phyloP scores from a whole-genome alignment of 352 stramenopile species.

The Globisporangium takayamanum region DNA sequence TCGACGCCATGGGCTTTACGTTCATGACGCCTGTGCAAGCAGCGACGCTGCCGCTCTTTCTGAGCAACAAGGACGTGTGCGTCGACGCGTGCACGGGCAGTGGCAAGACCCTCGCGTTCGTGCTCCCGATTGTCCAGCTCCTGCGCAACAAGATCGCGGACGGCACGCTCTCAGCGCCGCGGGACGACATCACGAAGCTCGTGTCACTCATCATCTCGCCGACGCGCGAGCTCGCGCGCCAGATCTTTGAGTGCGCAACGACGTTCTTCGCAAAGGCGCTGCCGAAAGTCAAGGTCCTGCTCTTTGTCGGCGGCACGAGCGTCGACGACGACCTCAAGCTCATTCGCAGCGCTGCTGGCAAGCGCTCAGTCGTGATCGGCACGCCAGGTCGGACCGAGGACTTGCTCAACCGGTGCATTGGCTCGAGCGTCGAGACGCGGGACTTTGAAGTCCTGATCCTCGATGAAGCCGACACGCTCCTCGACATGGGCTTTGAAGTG shows the following conservation, averaged over 20 bases:
- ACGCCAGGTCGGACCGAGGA: constrained; percentile 84
- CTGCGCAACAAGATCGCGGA: constrained; percentile 63
- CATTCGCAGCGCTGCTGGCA: constrained; percentile 48
- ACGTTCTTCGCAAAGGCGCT: constrained; percentile 61
- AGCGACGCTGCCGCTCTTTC: constrained; percentile 89
- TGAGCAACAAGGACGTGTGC: constrained; percentile 92
- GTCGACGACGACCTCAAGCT: constrained; percentile 80
- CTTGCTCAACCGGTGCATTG: constrained; percentile 81
- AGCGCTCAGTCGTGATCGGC: constrained; percentile 71
- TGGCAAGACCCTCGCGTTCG: constrained; percentile 94
- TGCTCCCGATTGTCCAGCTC: constrained; percentile 92
- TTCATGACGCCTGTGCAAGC: constrained; percentile 91
- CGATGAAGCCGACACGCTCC: constrained; percentile 98
- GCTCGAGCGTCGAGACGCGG: constrained; percentile 75
- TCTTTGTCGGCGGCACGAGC: constrained; percentile 89
- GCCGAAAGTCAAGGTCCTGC: constrained; percentile 60
- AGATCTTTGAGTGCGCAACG: constrained; percentile 74
- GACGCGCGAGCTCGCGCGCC: constrained; percentile 83
- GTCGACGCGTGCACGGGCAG: constrained; percentile 93
- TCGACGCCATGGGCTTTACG: constrained; percentile 78
- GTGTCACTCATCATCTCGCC: constrained; percentile 84
- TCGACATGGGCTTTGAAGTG: constrained; percentile 97
- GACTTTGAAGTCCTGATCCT: constrained; percentile 98
- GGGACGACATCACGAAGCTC: constrained; percentile 61
- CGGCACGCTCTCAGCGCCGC: constrained; percentile 46